Percentiles rank a stretch among this genome's conserved stretches.
Evolutionary conservation across 257 asterid genomes (phyloP).

Genomic region (Hygrophila difformis): DNA sequence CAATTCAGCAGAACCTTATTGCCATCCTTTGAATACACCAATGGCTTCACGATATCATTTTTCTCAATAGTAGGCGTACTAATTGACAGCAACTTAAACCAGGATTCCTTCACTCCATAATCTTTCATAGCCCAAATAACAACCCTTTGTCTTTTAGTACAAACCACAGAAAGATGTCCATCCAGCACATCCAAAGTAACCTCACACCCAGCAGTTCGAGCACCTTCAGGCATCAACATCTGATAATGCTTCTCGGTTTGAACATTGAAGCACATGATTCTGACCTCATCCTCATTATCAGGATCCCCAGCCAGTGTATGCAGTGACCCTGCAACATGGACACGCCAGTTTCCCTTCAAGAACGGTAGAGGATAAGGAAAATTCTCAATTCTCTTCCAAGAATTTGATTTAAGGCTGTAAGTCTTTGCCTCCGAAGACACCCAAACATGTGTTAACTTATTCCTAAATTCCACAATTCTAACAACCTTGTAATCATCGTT

Average conservation of each 20-base stretch:
- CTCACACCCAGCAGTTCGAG: constrained; percentile 6
- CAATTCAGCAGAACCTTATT: constrained; percentile 32
- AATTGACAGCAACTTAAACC: constrained; percentile 45
- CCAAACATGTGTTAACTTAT: constrained; percentile 18
- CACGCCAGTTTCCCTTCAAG: constrained; percentile 39
- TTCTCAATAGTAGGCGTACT: constrained; percentile 26
- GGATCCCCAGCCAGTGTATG: constrained; percentile 33
- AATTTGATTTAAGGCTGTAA: constrained; percentile 38
- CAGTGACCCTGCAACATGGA: constrained; percentile 35
- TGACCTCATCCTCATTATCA: background rate
- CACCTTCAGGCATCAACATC: constrained; percentile 31
- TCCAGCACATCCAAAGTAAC: constrained; percentile 35
- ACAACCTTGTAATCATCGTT: constrained; percentile 50
- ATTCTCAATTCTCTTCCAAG: constrained; percentile 36
- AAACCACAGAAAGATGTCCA: constrained; percentile 34
- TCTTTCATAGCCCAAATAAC: constrained; percentile 66
- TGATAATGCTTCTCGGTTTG: constrained; percentile 31
- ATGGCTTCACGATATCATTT: constrained; percentile 20
- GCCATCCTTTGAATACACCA: constrained; percentile 34
- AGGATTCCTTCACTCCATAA: constrained; percentile 45
- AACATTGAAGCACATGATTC: constrained; percentile 43
- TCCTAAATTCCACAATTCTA: constrained; percentile 31
- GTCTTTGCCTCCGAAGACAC: constrained; percentile 25
- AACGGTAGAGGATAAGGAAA: constrained; percentile 40
- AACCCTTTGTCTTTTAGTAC: constrained; percentile 15